Base-by-base conservation (phyloP, 208 protist species). In the Trypanosoma caninum region DNA sequence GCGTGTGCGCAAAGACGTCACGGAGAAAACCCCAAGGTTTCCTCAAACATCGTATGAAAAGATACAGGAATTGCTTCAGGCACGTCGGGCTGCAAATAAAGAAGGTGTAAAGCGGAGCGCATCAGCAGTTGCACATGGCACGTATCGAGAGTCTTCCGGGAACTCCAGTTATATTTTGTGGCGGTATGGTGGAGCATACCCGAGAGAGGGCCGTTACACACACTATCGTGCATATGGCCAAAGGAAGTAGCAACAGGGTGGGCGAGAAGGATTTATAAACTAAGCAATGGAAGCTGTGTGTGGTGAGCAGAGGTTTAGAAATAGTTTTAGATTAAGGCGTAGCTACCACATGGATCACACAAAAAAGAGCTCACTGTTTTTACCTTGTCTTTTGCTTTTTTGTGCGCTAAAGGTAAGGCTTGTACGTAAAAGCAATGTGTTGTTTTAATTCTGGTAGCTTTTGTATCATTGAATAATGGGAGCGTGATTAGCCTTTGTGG, bases 221-320 rank as follows among this genome's bases (percentile, higher is more conserved):
- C 62, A 88, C 45, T 93, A 90, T 53, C 80, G 80, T 18, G 71
- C 83, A 59, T 53, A 88, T 73, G 86, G 76, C 16, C 50, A 82
- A 22, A 66, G 63, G 42, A 23, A 53, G 46, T 30, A 83, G 55
- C 70, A 44, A 34, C 14, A 27, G 25, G 27, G 53, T 45, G 30
- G 0, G 33, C 16, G 0, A 40, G 3, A 3, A 2, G 10, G 16
- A 7, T 50, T 42, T 8, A 16, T 25, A n/a, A n/a, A n/a, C n/a
- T n/a, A n/a, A n/a, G n/a, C n/a, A n/a, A n/a, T n/a, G n/a, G n/a
- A n/a, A n/a, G n/a, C n/a, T n/a, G n/a, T n/a, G n/a, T n/a, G n/a
- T n/a, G n/a, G n/a, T n/a, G n/a, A n/a, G n/a, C n/a, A n/a, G n/a
- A n/a, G n/a, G n/a, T n/a, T n/a, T n/a, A n/a, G n/a, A n/a, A n/a